Evolutionary conservation across 192 early-diverging fungal genomes (phyloP), one percentile per base, ranked within the genome.

Genomic region (Phlyctochytrium bullatum): DNA sequence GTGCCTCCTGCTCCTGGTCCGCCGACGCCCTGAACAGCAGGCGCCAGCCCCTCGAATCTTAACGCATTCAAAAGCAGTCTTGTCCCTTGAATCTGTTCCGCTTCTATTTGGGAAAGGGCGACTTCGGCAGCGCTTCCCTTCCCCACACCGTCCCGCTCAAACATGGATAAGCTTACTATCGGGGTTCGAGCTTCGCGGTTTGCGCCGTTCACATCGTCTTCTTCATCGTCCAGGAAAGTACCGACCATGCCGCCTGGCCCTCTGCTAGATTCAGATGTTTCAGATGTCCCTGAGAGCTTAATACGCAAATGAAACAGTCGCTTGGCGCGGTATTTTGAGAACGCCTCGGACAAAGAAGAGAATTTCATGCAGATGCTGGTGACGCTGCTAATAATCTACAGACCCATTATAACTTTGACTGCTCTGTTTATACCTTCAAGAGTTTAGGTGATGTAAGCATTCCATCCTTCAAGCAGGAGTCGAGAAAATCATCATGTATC

Each of bases 391-490:
- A n/a, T n/a, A n/a, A n/a, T n/a, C n/a, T n/a, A n/a, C n/a, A n/a
- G n/a, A n/a, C n/a, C n/a, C n/a, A n/a, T n/a, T n/a, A n/a, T n/a
- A n/a, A n/a, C n/a, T n/a, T n/a, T n/a, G n/a, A n/a, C n/a, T n/a
- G n/a, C n/a, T n/a, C n/a, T n/a, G n/a, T n/a, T n/a, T n/a, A n/a
- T 84, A 92, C 90, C 80, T 91, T 84, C 63, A 97, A 78, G 32
- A 98, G 78, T 61, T 91, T 93, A 16, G 82, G 73, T 50, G 91
- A 90, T 6, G 90, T 93, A 27, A 98, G 68, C 82, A 96, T 92
- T 67, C 91, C 95, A 71, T 97, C 90, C 71, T 91, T 93, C 34
- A 98, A 82, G 59, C 91, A 95, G 2, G 85, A 81, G 64, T 95
- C 93, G 54, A 97, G 71, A 56, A 94, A 94, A 47, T 91, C 89